These are phyloP conservation scores for Musa itinerans DNA, from an alignment of 176 grass and related monocot species.

Conservation along the genomic window DNA sequence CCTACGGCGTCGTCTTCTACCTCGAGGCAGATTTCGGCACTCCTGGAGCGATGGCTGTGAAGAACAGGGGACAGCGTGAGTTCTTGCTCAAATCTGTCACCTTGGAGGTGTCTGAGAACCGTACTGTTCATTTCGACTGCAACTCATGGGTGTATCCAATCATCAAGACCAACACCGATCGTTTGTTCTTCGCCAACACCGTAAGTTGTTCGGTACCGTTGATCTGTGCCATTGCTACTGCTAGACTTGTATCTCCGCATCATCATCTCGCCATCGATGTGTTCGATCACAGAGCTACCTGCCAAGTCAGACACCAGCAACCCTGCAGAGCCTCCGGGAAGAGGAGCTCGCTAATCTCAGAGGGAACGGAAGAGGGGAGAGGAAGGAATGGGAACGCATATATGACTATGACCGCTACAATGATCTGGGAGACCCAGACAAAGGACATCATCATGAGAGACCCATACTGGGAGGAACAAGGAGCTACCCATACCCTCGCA, in stretches of 20 bases:
- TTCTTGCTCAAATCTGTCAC: slow-evolving; percentile 67
- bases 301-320: slow-evolving; percentile 50
- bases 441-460: slow-evolving; percentile 33
- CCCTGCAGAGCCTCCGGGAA: slow-evolving; percentile 41
- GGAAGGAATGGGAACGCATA: slow-evolving; percentile 69
- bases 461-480: slow-evolving; percentile 55
- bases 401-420: slow-evolving; percentile 84
- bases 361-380: slow-evolving; percentile 56
- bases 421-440: slow-evolving; percentile 65
- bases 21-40: slow-evolving; percentile 49
- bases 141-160: slow-evolving; percentile 85
- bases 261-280: too few species aligned
- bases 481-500: slow-evolving; percentile 57
- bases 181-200: slow-evolving; percentile 75
- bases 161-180: slow-evolving; percentile 56
- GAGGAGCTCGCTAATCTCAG: slow-evolving; percentile 57
- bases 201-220: slow-evolving; percentile 17
- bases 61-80: slow-evolving; percentile 33
- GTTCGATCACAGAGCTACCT: slow-evolving; percentile 42
- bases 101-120: slow-evolving; percentile 33
- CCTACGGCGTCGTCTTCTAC: slow-evolving; percentile 40
- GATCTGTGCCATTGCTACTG: too few species aligned
- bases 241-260: too few species aligned
- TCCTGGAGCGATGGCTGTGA: slow-evolving; percentile 54
- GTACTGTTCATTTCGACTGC: slow-evolving; percentile 74